Evolutionary conservation across 1,284 basidiomycete species (phyloP).

Genomic region (Ceratobasidium sp.): DNA sequence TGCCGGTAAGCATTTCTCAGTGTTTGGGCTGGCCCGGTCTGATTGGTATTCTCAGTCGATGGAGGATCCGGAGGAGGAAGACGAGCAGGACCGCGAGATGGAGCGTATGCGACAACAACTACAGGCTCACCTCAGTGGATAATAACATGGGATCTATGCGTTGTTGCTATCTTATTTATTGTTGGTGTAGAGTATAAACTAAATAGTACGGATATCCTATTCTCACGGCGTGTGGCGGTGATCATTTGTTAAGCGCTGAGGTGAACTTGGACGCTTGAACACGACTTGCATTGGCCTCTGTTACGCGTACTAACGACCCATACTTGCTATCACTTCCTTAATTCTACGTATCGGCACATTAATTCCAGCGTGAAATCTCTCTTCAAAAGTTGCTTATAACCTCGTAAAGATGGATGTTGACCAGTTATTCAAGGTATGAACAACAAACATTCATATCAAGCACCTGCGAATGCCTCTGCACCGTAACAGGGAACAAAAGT

Average conservation of each 20-base stretch:
- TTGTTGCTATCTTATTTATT: slow-evolving; percentile 31
- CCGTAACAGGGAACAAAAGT: slow-evolving; percentile 68
- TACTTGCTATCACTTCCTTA: not conserved
- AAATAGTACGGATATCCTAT: not conserved
- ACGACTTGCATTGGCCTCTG: not conserved
- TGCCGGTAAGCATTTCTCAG: slow-evolving; percentile 69
- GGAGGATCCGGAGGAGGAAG: slow-evolving; percentile 71
- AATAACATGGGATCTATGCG: slow-evolving; percentile 39
- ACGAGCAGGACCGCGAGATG: slow-evolving; percentile 83
- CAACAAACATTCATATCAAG: slow-evolving; percentile 11
- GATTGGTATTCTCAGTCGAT: slow-evolving; percentile 53
- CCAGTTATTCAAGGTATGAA: slow-evolving; percentile 76
- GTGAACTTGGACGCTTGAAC: not conserved
- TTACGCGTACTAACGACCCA: not conserved
- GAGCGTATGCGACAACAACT: slow-evolving; percentile 86
- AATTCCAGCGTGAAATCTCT: no score
- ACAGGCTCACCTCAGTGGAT: slow-evolving; percentile 81
- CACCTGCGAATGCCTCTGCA: not conserved
- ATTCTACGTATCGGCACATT: no score
- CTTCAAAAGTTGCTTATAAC: not conserved
- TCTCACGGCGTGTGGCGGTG: slow-evolving; percentile 2
- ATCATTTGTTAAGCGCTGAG: slow-evolving; percentile 17
- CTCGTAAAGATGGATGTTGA: slow-evolving; percentile 72
- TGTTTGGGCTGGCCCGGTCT: not conserved
- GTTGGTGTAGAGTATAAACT: not conserved